Percentiles rank a stretch among this genome's conserved stretches.
Conservation (phyloP, 768 basidiomycete genomes). For the Boletus rex-veris region DNA sequence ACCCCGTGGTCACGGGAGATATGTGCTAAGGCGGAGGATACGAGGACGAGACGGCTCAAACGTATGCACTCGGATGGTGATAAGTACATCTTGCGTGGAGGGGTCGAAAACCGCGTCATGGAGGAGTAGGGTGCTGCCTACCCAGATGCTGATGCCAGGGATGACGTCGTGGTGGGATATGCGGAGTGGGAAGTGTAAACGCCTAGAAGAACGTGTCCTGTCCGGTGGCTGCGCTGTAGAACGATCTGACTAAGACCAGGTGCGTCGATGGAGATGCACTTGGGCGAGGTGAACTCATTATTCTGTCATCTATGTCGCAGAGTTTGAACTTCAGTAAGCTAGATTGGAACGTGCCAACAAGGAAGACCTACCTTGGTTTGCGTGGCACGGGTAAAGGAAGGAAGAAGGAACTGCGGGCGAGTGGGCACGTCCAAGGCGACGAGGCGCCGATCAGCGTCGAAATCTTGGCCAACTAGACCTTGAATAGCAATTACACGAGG, state of each 20-base stretch:
- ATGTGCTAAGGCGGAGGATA: not conserved
- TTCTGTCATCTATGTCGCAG: not conserved
- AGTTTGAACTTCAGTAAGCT: not conserved
- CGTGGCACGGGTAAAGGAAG: not conserved
- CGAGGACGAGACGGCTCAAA: not conserved
- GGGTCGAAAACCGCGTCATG: not conserved
- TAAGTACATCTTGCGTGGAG: not conserved
- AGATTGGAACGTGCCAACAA: not conserved
- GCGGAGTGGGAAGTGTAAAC: not conserved
- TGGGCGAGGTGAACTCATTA: not conserved
- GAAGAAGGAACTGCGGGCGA: not conserved
- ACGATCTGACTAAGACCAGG: not conserved
- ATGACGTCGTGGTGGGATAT: not conserved
- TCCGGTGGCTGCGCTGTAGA: not conserved
- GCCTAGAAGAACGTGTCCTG: not conserved
- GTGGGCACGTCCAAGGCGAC: not conserved
- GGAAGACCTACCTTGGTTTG: not conserved
- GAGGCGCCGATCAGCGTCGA: not conserved
- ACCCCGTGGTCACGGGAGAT: no score
- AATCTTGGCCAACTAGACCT: not conserved
- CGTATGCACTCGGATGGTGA: not conserved
- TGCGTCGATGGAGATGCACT: not conserved
- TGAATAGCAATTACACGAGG: not conserved
- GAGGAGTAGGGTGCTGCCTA: no score
- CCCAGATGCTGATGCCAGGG: no score